Base-by-base conservation (phyloP, 2,329 filamentous ascomycete species). In the Aspergillus piperis region DNA sequence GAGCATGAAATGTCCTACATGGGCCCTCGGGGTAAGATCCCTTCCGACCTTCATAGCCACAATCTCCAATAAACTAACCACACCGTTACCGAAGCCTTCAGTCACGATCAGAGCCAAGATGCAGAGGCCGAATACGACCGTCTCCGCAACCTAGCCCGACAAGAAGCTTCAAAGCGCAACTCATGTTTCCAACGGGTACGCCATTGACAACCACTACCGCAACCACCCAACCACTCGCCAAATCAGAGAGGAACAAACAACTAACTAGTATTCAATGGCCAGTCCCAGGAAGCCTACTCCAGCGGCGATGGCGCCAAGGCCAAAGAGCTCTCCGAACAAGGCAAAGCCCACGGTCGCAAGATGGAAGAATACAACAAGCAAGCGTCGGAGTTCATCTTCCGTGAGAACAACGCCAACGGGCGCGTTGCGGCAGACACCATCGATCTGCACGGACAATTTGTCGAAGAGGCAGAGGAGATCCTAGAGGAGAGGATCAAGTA, bases 391-490 rank as follows among this genome's bases (percentile, higher is more conserved):
- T 96, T 86, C 77, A 98, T 98, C 74, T 97, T 99, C 81, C 89
- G 92, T 42, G 92, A 94, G 79, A 97, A 97, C 81, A 98, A 98
- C 74, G 88, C 90, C 19, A 76, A 82, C 2, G 90, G 87, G 17
- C 87, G 89, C 62, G 89, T 96, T 8, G 84, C 86, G 15, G 82
- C 82, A 42, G 94, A 98, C 77, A 92, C 90, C 8, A 93, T 99
- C 69, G 95, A 99, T 78, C 83, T 99, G 51, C 95, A 99, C 76
- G 95, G 95, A 2, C 90, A 96, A 73, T 97, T 90, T 71, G 93
- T 96, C 61, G 91, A 96, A 74, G 95, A 98, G 80, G 95, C 95
- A 5, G 92, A 96, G 81, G 86, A 91, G 65, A 95, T 97, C 59
- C 81, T 98, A 21, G 91, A 94, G 79, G 83, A 91, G 77, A 85